phyloP scores from a whole-genome alignment of 345 rosid species.

The Gossypium raimondii region DNA sequence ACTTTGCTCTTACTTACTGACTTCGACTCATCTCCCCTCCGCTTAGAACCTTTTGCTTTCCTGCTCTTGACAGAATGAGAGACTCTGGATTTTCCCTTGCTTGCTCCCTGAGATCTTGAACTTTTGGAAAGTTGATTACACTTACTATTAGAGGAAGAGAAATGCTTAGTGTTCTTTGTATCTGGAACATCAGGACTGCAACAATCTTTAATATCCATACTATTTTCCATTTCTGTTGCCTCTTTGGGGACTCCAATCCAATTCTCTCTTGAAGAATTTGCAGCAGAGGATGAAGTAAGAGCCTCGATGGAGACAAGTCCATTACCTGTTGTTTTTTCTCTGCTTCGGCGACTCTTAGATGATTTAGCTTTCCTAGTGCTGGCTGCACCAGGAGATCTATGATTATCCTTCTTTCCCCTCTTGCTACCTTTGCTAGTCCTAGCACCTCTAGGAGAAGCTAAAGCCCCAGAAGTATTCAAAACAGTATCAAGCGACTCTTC shows the following conservation, averaged over 20 bases:
- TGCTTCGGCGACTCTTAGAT: slow-evolving; percentile 37
- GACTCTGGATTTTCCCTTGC: slow-evolving; percentile 44
- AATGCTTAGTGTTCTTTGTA: slow-evolving; percentile 23
- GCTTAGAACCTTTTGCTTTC: slow-evolving; percentile 35
- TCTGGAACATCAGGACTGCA: slow-evolving; percentile 23
- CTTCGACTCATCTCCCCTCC: slow-evolving; percentile 32
- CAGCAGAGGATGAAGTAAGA: slow-evolving; percentile 24
- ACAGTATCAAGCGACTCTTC: slow-evolving; percentile 33
- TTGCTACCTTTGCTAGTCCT: slow-evolving; percentile 23
- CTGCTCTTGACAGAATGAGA: slow-evolving; percentile 40
- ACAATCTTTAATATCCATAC: slow-evolving; percentile 21
- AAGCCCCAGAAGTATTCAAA: slow-evolving; percentile 37
- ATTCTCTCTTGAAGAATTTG: slow-evolving; percentile 33
- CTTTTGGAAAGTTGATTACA: slow-evolving; percentile 27
- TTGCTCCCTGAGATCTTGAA: slow-evolving; percentile 43
- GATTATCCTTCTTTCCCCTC: slow-evolving; percentile 47
- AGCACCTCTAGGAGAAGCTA: slow-evolving; percentile 26
- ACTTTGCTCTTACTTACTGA: slow-evolving; percentile 30
- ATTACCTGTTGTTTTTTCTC: slow-evolving; percentile 26
- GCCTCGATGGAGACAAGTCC: slow-evolving; percentile 23
- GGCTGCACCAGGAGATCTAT: slow-evolving; percentile 27
- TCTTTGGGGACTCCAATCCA: slow-evolving; percentile 28
- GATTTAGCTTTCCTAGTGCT: slow-evolving; percentile 33
- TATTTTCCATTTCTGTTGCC: slow-evolving; percentile 19
- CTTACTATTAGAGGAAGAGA: slow-evolving; percentile 36